These are phyloP conservation scores for Balansia obtecta DNA, from an alignment of 2,329 filamentous ascomycete species.

Conservation along the genomic window DNA sequence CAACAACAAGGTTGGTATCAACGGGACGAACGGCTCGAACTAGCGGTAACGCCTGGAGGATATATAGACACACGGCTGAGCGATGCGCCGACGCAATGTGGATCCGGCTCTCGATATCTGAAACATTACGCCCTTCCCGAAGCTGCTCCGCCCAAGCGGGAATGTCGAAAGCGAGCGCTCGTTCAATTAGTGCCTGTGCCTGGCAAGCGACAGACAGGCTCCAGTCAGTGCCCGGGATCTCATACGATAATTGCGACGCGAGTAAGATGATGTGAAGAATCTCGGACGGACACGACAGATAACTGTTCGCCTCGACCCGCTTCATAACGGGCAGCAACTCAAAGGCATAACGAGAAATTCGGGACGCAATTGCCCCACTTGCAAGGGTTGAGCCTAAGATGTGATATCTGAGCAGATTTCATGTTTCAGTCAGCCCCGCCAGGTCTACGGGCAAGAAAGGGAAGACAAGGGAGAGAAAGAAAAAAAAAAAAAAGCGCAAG, in stretches of 20 bases:
- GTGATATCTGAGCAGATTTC: constrained; percentile 22
- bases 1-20: constrained; percentile 31
- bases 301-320: constrained; percentile 29
- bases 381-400: constrained; percentile 26
- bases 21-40: constrained; percentile 23
- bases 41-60: constrained; percentile 30
- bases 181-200: constrained; percentile 26
- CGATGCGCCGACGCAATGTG: constrained; percentile 34
- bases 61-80: constrained; percentile 34
- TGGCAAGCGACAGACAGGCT: constrained; percentile 22
- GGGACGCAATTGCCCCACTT: constrained; percentile 23
- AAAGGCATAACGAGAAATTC: constrained; percentile 26
- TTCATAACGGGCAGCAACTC: constrained; percentile 27
- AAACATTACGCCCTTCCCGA: constrained; percentile 20
- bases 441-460: neutral
- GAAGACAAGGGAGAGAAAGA: too few species aligned
- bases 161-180: constrained; percentile 30
- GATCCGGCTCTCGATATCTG: constrained; percentile 28
- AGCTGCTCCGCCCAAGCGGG: constrained; percentile 28
- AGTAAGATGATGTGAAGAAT: constrained; percentile 33
- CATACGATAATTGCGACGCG: constrained; percentile 30
- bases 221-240: constrained; percentile 20
- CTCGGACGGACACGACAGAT: constrained; percentile 29
- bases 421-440: neutral
- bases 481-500: neutral